Evolutionary conservation across 129 eudicot species (phyloP), one percentile per base, ranked within the genome.

Genomic region (Deinandra increscens): DNA sequence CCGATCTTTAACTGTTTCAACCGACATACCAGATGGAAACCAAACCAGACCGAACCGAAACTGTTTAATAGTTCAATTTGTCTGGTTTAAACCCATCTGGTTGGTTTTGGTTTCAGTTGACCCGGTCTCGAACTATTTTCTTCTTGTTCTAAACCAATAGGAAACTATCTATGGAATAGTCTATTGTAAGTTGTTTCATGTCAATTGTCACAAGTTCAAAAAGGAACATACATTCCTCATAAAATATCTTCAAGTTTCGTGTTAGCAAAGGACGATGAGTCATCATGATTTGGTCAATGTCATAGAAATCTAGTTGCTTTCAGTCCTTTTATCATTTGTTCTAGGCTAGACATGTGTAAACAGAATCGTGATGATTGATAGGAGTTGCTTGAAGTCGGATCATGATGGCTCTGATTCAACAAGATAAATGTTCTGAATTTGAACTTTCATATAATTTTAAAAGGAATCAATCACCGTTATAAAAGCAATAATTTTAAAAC

Each of bases 211-310:
- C 65, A 15, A 38, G 9, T 70, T 55, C 26, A 13, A 12, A 70
- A 70, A 70, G 75, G 66, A 11, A 22, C 50, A 53, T 70, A 9
- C 61, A 68, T 58, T 17, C 38, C 45, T 26, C 59, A 70, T 29
- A 55, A 55, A 70, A 70, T 70, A 55, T 70, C 54, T 70, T 39
- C 12, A 39, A 1, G 54, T 70, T 70, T 56, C 75, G 66, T 70
- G 38, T 55, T 20, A 22, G 14, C 66, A 41, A 70, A 70, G 66
- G 75, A 70, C 38, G 10, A 41, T 39, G 66, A 70, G 75, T 70
- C 75, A 14, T 6, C 54, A 54, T 39, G 41, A 70, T 70, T 22
- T 8, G 55, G 75, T 55, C 39, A 70, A 70, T 39, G 55, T 39
- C 75, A 48, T 53, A 23, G 29, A 15, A 55, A 55, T 70, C 23